Evolutionary conservation across 1,139 yeast genomes (phyloP), one percentile per base, ranked within the genome.

Genomic region (Lodderomyces orthopsilosis): DNA sequence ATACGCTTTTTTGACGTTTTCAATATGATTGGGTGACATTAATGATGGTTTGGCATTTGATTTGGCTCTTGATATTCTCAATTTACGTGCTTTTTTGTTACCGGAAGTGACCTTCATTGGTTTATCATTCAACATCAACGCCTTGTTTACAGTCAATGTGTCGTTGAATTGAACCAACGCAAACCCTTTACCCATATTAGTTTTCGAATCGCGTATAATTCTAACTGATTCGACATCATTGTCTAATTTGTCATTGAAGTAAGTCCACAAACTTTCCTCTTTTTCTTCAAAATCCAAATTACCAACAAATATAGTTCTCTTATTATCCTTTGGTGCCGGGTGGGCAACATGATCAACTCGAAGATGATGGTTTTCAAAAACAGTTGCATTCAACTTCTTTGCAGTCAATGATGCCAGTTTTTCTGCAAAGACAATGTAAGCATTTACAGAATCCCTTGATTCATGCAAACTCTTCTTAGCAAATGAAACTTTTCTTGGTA

Each of bases 141-240:
- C 97, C 59, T 87, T 86, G 51, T 85, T 83, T 12, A 94, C 96
- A 33, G 85, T 75, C 46, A 84, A 77, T 21, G 91, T 69, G 63
- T 91, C 96, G 50, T 75, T 78, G 68, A 91, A 94, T 65, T 93
- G 98, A 27, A 94, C 90, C 62, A 90, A 87, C 4, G 96, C 98
- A 69, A 94, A 91, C 4, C 99, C 99, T 66, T 93, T 94, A 53
- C 98, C 99, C 50, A 93, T 73, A 57, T 94, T 93, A 23, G 98
- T 93, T 65, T 88, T 88, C 15, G 95, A 68, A 62, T 94, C 98
- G 59, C 99, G 81, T 28, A 94, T 79, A 42, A 94, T 76, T 61
- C 99, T 79, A 21, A 91, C 97, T 50, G 88, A 84, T 61, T 90
- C 96, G 43, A 94, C 84, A 45, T 71, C 78, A 35, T 78, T 78